Percentiles rank a stretch among this genome's conserved stretches.
These are phyloP conservation scores for Candida krabiensis DNA, from an alignment of 805 yeast species.

Conservation along the genomic window DNA sequence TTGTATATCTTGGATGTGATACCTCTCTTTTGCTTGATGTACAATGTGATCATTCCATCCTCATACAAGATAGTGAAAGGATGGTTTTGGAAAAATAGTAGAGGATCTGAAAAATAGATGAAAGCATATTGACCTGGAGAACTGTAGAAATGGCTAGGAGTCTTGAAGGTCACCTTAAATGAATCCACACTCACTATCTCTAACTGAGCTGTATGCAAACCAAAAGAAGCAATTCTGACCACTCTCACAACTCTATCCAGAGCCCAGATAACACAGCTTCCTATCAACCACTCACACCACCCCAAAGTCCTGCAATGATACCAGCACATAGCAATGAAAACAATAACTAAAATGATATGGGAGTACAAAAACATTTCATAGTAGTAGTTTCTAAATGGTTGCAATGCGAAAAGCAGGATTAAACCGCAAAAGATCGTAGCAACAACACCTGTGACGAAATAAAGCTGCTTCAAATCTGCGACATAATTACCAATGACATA, in stretches of 20 bases:
- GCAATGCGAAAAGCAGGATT: conserved; percentile 49
- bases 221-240: conserved; percentile 24
- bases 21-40: conserved; percentile 53
- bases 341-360: conserved; percentile 56
- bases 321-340: conserved; percentile 57
- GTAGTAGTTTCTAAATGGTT: conserved; percentile 46
- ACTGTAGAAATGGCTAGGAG: conserved; percentile 49
- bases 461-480: conserved; percentile 8
- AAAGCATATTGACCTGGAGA: conserved; percentile 58
- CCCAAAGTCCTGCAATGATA: conserved; percentile 49
- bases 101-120: conserved; percentile 52
- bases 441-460: conserved; percentile 34
- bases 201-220: conserved; percentile 24
- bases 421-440: conserved; percentile 44
- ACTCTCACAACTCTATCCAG: conserved; percentile 52
- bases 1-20: conserved; percentile 43
- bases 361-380: conserved; percentile 63
- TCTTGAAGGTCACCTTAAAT: conserved; percentile 46
- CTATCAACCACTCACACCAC: conserved; percentile 36
- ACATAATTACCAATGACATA: conserved; percentile 9
- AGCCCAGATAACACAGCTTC: conserved; percentile 47
- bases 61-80: conserved; percentile 59
- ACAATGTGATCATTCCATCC: conserved; percentile 37
- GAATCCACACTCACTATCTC: conserved; percentile 30
- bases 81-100: conserved; percentile 67